Evolutionary conservation across 2,329 filamentous ascomycete species (phyloP).

Genomic region (Fusarium oligoseptatum): DNA sequence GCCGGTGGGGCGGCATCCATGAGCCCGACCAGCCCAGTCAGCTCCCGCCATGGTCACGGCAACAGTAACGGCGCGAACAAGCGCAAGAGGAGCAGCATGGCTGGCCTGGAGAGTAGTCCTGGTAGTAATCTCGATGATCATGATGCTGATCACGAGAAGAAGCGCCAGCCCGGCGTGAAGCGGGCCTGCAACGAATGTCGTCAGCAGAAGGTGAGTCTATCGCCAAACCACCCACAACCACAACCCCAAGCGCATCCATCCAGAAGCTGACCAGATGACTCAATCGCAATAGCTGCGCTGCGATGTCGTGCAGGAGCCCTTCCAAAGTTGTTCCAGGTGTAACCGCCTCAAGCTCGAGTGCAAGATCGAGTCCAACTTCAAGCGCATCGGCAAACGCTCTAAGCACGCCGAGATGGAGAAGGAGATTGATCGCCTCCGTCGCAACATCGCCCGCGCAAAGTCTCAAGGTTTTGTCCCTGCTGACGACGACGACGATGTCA

Average conservation of each 20-base stretch:
- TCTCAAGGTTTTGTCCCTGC: slow-evolving; percentile 66
- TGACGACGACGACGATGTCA: slow-evolving; percentile 69
- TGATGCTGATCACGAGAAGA: slow-evolving; percentile 72
- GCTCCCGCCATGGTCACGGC: slow-evolving; percentile 60
- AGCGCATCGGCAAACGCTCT: slow-evolving; percentile 84
- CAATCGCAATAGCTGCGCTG: slow-evolving; percentile 74
- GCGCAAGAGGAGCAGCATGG: slow-evolving; percentile 70
- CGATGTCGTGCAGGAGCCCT: slow-evolving; percentile 86
- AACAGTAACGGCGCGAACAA: slow-evolving; percentile 61
- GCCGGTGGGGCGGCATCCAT: slow-evolving; percentile 62
- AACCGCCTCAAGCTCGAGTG: slow-evolving; percentile 84
- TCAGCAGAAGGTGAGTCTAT: slow-evolving; percentile 80
- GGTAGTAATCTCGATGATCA: slow-evolving; percentile 65
- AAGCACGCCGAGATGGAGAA: slow-evolving; percentile 90
- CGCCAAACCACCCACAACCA: not conserved
- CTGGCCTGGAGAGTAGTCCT: slow-evolving; percentile 70
- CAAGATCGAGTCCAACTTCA: slow-evolving; percentile 90
- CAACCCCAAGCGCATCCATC: not conserved
- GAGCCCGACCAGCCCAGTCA: slow-evolving; percentile 69
- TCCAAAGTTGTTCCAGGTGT: slow-evolving; percentile 82
- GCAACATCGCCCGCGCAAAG: slow-evolving; percentile 71
- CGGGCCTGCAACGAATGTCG: slow-evolving; percentile 87
- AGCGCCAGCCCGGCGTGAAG: slow-evolving; percentile 78
- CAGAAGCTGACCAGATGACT: slow-evolving; percentile 21
- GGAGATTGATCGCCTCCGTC: slow-evolving; percentile 78